Conservation (phyloP, 257 asterid species). For the Pogostemon cablin region DNA sequence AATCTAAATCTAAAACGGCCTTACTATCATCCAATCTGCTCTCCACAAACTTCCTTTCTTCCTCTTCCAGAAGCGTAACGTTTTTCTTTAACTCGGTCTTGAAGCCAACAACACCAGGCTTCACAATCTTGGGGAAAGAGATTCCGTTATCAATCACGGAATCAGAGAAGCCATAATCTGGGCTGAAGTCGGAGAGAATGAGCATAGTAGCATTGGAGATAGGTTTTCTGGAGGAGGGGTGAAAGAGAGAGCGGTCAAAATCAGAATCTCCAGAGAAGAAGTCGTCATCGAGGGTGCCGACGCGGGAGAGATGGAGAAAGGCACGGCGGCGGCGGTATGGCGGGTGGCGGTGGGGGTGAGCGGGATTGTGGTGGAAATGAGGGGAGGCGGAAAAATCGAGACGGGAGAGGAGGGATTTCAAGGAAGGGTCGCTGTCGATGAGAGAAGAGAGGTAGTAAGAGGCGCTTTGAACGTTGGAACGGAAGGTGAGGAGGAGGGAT, state of each 20-base stretch:
- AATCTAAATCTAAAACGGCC: constrained; percentile 61
- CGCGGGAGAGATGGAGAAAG: constrained; percentile 85
- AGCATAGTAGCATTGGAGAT: constrained; percentile 50
- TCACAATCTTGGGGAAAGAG: constrained; percentile 40
- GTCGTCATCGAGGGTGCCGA: constrained; percentile 84
- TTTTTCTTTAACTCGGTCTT: constrained; percentile 46
- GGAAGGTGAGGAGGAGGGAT: constrained; percentile 65
- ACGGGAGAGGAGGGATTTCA: constrained; percentile 76
- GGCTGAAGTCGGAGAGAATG: constrained; percentile 50
- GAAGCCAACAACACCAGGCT: constrained; percentile 50
- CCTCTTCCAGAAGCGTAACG: constrained; percentile 32
- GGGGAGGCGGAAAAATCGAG: constrained; percentile 65
- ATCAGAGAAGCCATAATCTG: constrained; percentile 48
- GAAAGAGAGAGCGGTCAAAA: constrained; percentile 72
- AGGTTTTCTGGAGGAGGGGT: constrained; percentile 50
- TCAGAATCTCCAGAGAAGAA: constrained; percentile 90
- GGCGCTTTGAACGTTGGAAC: constrained; percentile 66
- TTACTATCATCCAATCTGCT: constrained; percentile 44
- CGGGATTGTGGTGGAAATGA: constrained; percentile 42
- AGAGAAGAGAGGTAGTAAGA: constrained; percentile 75
- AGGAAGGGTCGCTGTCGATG: constrained; percentile 69
- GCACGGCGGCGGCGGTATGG: constrained; percentile 74
- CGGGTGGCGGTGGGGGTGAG: constrained; percentile 36
- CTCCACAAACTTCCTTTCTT: constrained; percentile 37
- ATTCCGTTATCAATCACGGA: constrained; percentile 53